Evolutionary conservation across 352 stramenopile genomes (phyloP).

Genomic region (Phytopythium cucurbitacearum): DNA sequence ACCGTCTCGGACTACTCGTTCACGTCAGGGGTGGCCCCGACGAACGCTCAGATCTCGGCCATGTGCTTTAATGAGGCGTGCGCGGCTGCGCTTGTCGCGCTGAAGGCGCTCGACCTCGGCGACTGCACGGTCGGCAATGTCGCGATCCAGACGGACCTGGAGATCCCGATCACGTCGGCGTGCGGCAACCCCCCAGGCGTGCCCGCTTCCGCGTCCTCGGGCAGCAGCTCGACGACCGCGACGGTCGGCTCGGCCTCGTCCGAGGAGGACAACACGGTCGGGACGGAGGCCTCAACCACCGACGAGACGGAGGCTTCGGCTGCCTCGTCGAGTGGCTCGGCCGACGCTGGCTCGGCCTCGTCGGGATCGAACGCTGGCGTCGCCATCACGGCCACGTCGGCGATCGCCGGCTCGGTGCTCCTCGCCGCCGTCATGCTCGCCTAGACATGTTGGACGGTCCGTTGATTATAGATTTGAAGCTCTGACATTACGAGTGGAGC

Average conservation of each 20-base stretch:
- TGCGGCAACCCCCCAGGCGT: constrained; percentile 9
- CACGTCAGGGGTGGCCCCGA: constrained; percentile 17
- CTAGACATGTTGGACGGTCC: neutral
- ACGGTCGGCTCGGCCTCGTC: constrained; percentile 1
- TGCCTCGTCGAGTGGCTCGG: neutral
- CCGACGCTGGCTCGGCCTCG: neutral
- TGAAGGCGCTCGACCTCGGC: constrained; percentile 21
- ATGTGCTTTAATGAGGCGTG: constrained; percentile 32
- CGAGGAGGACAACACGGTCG: constrained; percentile 1
- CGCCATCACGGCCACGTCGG: constrained; percentile 5
- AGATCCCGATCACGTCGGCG: constrained; percentile 13
- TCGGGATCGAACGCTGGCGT: constrained; percentile 8
- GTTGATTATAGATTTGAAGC: constrained; percentile 1
- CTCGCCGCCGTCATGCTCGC: constrained; percentile 8
- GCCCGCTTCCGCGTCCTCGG: constrained; percentile 4
- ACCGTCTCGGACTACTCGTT: constrained; percentile 26
- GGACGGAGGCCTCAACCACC: neutral
- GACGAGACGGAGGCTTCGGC: neutral
- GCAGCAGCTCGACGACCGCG: constrained; percentile 6
- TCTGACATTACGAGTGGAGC: neutral
- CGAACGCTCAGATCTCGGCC: constrained; percentile 16
- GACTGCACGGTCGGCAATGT: constrained; percentile 25
- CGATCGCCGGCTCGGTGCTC: constrained; percentile 4
- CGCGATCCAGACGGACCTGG: constrained; percentile 18
- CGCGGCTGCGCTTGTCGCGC: constrained; percentile 11